A percentile compares a stretch with the other conserved stretches of the same genome.
Evolutionary conservation across 2,329 filamentous ascomycete species (phyloP).

Genomic region (Ophiosphaerella narmari): DNA sequence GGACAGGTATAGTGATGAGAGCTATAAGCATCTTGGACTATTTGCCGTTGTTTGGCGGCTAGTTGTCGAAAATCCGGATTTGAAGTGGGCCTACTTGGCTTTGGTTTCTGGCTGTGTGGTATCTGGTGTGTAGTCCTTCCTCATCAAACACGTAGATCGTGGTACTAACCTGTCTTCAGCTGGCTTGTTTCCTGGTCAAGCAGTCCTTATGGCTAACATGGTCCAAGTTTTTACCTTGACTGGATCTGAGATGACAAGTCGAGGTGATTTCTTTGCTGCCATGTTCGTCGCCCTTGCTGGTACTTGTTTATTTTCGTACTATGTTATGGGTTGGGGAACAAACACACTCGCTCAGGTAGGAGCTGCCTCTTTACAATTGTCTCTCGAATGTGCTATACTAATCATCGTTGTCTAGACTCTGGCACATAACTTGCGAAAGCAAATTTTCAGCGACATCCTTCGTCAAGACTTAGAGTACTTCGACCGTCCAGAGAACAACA

Average conservation of each 20-base stretch:
- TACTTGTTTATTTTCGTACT: slow-evolving; percentile 20
- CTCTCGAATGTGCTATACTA: too few relatives aligned
- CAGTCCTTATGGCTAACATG: slow-evolving; percentile 20
- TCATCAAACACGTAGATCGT: too few relatives aligned
- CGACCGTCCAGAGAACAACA: slow-evolving; percentile 83
- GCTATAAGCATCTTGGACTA: slow-evolving; percentile 4
- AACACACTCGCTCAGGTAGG: slow-evolving; percentile 64
- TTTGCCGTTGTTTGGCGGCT: slow-evolving; percentile 8
- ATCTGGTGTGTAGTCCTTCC: not conserved
- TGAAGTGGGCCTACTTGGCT: slow-evolving; percentile 10
- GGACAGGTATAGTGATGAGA: slow-evolving; percentile 5
- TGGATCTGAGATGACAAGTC: slow-evolving; percentile 9
- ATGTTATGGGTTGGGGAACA: slow-evolving; percentile 59
- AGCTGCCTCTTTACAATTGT: too few relatives aligned
- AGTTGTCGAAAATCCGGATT: slow-evolving; percentile 3
- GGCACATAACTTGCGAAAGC: slow-evolving; percentile 7
- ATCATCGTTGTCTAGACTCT: not conserved
- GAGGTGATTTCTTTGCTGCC: slow-evolving; percentile 27
- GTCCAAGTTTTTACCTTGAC: slow-evolving; percentile 20
- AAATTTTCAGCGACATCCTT: slow-evolving; percentile 56
- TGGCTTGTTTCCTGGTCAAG: slow-evolving; percentile 12
- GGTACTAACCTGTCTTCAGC: not conserved
- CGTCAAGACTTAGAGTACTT: slow-evolving; percentile 91
- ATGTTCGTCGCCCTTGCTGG: slow-evolving; percentile 30
- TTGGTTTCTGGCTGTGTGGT: slow-evolving; percentile 3